Percentiles rank a stretch among this genome's conserved stretches.
phyloP scores from a whole-genome alignment of 2,329 filamentous ascomycete species.

The Xylaria sp. region DNA sequence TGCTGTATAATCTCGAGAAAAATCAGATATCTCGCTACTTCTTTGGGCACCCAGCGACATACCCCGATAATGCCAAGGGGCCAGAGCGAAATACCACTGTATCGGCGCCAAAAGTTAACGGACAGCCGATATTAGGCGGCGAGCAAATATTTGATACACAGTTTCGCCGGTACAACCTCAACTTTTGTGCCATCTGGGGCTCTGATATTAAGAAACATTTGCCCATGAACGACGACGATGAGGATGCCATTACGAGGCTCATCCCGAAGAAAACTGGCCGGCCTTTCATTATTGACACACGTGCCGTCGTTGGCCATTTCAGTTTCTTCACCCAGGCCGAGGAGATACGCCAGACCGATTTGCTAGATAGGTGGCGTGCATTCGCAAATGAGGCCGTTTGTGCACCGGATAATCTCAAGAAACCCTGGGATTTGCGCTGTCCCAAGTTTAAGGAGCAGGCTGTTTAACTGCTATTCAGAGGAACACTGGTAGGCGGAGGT shows the following conservation, averaged over 20 bases:
- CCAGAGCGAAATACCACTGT: conserved; percentile 30
- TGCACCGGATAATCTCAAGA: conserved; percentile 35
- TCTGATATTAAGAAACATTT: conserved; percentile 61
- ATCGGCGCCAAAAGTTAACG: conserved; percentile 14
- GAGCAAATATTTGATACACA: conserved; percentile 60
- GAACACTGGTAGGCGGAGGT: neutral
- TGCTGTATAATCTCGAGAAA: conserved; percentile 63
- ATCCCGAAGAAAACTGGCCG: conserved; percentile 55
- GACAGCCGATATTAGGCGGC: conserved; percentile 39
- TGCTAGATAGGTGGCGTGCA: conserved; percentile 63
- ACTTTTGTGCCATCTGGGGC: conserved; percentile 66
- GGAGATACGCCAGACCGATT: conserved; percentile 62
- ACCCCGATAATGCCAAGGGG: conserved; percentile 41
- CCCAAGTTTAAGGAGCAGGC: conserved; percentile 23
- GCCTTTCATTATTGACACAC: conserved; percentile 63
- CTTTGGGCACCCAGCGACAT: conserved; percentile 53
- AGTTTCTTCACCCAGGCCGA: conserved; percentile 58
- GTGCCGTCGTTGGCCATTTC: conserved; percentile 65
- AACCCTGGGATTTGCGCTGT: conserved; percentile 37
- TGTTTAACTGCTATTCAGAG: neutral
- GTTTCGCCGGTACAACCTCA: conserved; percentile 62
- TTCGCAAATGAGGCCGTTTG: conserved; percentile 66
- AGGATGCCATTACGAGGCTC: conserved; percentile 58
- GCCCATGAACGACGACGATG: conserved; percentile 58
- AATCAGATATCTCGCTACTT: conserved; percentile 59